Conservation (phyloP, 805 yeast genomes). For the Pichia nakasei region DNA sequence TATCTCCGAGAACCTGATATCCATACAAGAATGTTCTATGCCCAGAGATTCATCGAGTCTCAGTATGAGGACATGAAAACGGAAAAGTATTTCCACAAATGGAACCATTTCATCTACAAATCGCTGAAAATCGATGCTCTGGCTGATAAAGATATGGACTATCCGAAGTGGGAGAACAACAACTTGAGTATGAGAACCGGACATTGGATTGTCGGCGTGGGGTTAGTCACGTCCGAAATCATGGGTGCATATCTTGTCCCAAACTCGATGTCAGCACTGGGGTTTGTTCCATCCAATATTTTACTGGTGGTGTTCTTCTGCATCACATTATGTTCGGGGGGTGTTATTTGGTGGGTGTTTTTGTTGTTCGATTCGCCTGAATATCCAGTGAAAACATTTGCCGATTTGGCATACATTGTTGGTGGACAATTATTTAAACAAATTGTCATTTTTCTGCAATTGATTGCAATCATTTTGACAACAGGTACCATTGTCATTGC, state of each 20-base stretch:
- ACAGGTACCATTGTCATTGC: constrained; percentile 32
- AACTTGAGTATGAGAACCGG: constrained; percentile 14
- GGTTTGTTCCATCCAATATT: constrained; percentile 9
- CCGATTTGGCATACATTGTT: constrained; percentile 32
- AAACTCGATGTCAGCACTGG: constrained; percentile 8
- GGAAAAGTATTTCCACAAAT: constrained; percentile 5
- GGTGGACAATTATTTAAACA: constrained; percentile 26
- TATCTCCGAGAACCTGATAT: constrained; percentile 6
- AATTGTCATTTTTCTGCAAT: constrained; percentile 29
- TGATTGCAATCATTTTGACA: constrained; percentile 31
- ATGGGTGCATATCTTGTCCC: constrained; percentile 17
- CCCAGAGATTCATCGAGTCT: constrained; percentile 15
- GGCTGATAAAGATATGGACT: constrained; percentile 3
- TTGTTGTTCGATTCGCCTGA: constrained; percentile 31
- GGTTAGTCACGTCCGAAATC: constrained; percentile 17
- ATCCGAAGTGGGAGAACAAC: constrained; percentile 14
- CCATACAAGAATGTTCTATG: constrained; percentile 16
- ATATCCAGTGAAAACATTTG: constrained; percentile 34
- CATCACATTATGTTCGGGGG: constrained; percentile 33
- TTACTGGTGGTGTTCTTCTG: constrained; percentile 5
- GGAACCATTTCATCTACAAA: constrained; percentile 8
- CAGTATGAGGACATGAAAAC: constrained; percentile 10
- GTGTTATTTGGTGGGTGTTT: constrained; percentile 28
- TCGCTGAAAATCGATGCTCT: constrained; percentile 7
- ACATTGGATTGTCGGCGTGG: constrained; percentile 16